These are phyloP conservation scores for Colletotrichum sp. DNA, from an alignment of 2,329 filamentous ascomycete species.

Conservation along the genomic window DNA sequence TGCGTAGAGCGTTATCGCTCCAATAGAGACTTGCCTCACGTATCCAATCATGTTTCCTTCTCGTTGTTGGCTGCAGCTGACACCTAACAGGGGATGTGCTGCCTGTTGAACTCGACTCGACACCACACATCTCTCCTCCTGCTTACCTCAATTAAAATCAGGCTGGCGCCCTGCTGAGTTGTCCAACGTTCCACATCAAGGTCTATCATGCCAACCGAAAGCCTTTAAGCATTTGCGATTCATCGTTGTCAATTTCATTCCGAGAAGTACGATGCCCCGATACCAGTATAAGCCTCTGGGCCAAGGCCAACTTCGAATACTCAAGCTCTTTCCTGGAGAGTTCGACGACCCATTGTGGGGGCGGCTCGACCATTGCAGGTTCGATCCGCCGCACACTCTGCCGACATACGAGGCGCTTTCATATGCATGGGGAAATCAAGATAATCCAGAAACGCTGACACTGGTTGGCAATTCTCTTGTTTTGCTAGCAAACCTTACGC, in stretches of 20 bases:
- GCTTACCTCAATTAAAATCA: neutral
- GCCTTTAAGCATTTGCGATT: neutral
- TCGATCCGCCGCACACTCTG: neutral
- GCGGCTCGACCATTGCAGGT: neutral
- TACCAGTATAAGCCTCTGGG: neutral
- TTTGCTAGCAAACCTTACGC: too few species aligned
- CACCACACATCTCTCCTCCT: neutral
- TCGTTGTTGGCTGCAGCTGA: neutral
- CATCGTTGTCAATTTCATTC: neutral
- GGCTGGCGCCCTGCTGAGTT: neutral
- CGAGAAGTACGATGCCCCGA: neutral
- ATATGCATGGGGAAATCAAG: neutral
- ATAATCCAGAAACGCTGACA: neutral
- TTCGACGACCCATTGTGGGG: neutral
- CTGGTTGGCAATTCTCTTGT: neutral
- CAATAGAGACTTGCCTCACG: neutral
- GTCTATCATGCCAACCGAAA: too few species aligned
- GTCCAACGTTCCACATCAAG: too few species aligned
- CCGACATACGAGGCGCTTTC: neutral
- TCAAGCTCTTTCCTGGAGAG: neutral
- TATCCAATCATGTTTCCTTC: neutral
- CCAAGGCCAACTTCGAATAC: neutral
- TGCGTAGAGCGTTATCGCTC: too few species aligned
- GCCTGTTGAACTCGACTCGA: rapidly evolving
- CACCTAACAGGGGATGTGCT: rapidly evolving